phyloP scores from a whole-genome alignment of 176 grass and related monocot genomes.

The Bonia amplexicaulis region DNA sequence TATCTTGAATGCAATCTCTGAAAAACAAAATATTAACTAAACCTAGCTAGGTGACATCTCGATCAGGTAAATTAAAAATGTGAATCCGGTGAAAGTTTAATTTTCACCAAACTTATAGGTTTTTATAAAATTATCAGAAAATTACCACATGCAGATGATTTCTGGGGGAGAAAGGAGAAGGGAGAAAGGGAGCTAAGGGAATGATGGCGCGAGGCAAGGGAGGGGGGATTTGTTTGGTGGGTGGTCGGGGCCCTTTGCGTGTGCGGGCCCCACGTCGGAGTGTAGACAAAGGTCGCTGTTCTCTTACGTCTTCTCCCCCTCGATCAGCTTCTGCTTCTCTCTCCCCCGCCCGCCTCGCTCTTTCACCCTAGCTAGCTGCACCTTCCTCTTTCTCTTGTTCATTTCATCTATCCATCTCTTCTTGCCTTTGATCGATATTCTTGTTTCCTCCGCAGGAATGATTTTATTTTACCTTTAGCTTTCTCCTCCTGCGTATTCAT shows the following conservation, averaged over 20 bases:
- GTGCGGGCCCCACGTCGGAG: conserved; percentile 14
- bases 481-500: conserved; percentile 6
- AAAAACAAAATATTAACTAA: not conserved
- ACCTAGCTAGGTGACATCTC: not conserved
- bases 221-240: conserved; percentile 55
- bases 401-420: not conserved
- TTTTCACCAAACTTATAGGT: too few species aligned
- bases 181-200: not conserved
- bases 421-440: not conserved
- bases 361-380: conserved; percentile 5
- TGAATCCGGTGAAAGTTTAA: too few species aligned
- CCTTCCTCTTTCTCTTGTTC: not conserved
- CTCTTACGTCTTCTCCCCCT: conserved; percentile 42
- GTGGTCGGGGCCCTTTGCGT: conserved; percentile 15
- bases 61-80: too few species aligned
- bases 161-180: not conserved
- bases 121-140: too few species aligned
- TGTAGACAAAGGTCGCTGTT: conserved; percentile 41
- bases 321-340: not conserved
- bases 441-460: not conserved
- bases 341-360: not conserved
- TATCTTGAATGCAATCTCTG: not conserved
- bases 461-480: not conserved
- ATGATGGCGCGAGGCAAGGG: conserved; percentile 47
- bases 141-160: too few species aligned